Base-by-base conservation (phyloP, 208 protist genomes). In the Trypanosoma melophagium region DNA sequence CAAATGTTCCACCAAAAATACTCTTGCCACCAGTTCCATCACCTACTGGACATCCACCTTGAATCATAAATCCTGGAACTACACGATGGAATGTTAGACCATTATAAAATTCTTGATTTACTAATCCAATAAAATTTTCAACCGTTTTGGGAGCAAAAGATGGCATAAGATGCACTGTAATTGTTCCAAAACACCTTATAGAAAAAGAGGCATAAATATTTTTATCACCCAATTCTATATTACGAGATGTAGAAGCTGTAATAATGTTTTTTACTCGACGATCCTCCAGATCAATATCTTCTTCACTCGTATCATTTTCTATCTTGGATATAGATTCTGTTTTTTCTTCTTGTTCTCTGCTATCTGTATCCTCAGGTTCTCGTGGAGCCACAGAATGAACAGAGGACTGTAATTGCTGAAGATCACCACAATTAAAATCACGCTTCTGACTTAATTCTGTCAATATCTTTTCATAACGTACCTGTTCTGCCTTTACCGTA, bases 101-200 rank as follows among this genome's bases (percentile, higher is more conserved):
- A 67, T 98, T 86, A 80, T 98, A 99, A 77, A 98, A 98, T 5
- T 76, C 84, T 64, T 87, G 87, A 17, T 70, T 56, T 3, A 81
- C 63, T 40, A 98, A 92, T 14, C 78, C 84, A 47, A 81, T 76
- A 82, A 99, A 99, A 89, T 99, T 99, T 56, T 98, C 90, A 0
- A 97, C 90, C 3, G 98, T 95, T 35, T 98, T 96, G 8, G 98
- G 98, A 16, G 77, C 73, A 55, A 98, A 83, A 10, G 84, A 62
- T 19, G 95, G 88, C 68, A 97, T 97, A 13, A 99, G 86, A 60
- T 87, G 62, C 8, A 99, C 52, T n/a, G 56, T 74, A 38, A 93
- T 63, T 13, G 64, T 79, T 63, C 84, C 83, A 74, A 84, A 88
- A 42, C 65, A 64, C 31, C 72, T 68, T 19, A 92, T 28, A 63